Evolutionary conservation across 225 moss, liverwort and hornwort genomes (phyloP).

Genomic region (Takakia lepidozioides): DNA sequence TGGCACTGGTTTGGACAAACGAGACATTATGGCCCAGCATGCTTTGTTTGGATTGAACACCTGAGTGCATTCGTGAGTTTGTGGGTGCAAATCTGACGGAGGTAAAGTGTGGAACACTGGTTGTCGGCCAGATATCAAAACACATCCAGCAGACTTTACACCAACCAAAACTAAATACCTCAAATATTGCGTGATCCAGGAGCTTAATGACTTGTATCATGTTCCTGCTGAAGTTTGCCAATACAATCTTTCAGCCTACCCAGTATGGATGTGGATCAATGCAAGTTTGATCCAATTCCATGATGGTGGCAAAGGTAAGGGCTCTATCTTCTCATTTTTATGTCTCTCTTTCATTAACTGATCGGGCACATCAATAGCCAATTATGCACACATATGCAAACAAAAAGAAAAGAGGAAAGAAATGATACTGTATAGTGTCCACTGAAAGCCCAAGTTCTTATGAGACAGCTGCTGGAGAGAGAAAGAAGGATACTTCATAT

Average conservation of each 20-base stretch:
- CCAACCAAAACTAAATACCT: conserved; percentile 13
- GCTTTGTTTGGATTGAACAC: too few species aligned
- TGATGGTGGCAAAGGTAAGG: conserved; percentile 56
- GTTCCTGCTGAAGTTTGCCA: conserved; percentile 25
- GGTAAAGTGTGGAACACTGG: conserved; percentile 35
- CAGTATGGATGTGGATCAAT: conserved; percentile 51
- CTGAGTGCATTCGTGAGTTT: too few species aligned
- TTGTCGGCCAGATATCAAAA: conserved; percentile 28
- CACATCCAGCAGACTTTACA: conserved; percentile 39
- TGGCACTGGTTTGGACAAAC: too few species aligned
- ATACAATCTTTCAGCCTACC: conserved; percentile 37
- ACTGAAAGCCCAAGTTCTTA: too few species aligned
- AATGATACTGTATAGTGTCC: too few species aligned
- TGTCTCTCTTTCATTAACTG: too few species aligned
- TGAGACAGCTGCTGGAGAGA: too few species aligned
- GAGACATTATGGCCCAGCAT: too few species aligned
- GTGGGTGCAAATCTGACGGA: neutral
- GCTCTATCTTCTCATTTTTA: neutral
- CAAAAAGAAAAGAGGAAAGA: too few species aligned
- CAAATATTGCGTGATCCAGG: conserved; percentile 28
- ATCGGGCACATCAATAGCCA: too few species aligned
- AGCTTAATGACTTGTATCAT: conserved; percentile 19
- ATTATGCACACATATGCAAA: too few species aligned
- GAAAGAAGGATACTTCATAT: too few species aligned
- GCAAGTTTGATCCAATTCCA: conserved; percentile 28